Base-by-base conservation (phyloP, 352 stramenopile species). In the Phytophthora kernoviae region DNA sequence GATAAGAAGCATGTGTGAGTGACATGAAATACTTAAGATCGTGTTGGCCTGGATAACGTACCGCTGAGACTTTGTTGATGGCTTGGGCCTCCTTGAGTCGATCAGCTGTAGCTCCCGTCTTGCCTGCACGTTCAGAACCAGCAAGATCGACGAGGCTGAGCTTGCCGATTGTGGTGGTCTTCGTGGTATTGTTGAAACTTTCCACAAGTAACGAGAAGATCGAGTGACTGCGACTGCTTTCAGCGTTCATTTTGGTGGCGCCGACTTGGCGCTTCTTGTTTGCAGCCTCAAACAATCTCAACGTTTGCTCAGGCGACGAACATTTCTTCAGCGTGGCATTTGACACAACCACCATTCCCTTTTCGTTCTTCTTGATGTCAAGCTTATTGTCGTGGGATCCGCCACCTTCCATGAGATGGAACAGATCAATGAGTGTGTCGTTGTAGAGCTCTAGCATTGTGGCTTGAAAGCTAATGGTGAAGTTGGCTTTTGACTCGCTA, bases 401-500 rank as follows among this genome's bases (percentile, higher is more conserved):
- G 43, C 71, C 70, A 15, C 62, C 73, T 34, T 98, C 90, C 55
- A 97, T 65, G 8, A 92, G 70, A 15, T 84, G 79, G 52, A 97
- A 88, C 17, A 98, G 67, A 58, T 98, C 93, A 26, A 96, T 87
- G 12, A 98, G 66, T 14, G 55, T 73, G 68, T 98, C 93, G 57
- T 97, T 97, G 73, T 98, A 98, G 20, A 98, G 70, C 74, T 98
- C 93, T 27, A 96, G 68, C 76, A 98, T 97, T 51, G 84, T 94
- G n/a, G 80, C 88, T 41, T 86, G 74, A 62, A 96, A 92, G 39
- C 62, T 88, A 27, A 96, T 68, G 3, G 55, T 63, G 43, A 87
- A 65, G 65, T 90, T 91, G 21, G 40, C 55, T 54, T 70, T 69
- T 9, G 37, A 44, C 37, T 85, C 72, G 17, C 90, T 77, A 1